These are phyloP conservation scores for Discostella stelligera DNA, from an alignment of 352 stramenopile species.

Conservation along the genomic window DNA sequence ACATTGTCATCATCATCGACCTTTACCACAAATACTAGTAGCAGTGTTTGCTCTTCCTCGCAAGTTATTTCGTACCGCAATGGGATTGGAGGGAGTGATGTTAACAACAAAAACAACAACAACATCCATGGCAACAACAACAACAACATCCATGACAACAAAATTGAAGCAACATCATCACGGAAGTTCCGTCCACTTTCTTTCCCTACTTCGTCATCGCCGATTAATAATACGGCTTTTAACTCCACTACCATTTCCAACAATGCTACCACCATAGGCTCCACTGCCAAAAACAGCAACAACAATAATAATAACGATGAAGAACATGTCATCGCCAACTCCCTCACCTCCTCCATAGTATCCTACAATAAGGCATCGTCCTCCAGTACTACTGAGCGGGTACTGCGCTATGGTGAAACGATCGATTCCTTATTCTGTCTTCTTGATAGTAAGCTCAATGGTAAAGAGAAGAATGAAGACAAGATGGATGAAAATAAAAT, in stretches of 20 bases:
- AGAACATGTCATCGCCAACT: neutral
- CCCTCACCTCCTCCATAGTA: neutral
- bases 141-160: too few relatives aligned
- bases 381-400: slow-evolving; percentile 7
- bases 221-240: too few relatives aligned
- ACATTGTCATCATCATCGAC: neutral
- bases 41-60: too few relatives aligned
- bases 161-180: too few relatives aligned
- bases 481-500: neutral
- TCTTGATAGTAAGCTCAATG: neutral
- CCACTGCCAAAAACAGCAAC: neutral
- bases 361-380: neutral
- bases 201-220: too few relatives aligned
- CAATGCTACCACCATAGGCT: neutral
- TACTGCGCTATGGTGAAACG: slow-evolving; percentile 67
- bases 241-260: neutral
- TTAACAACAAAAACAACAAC: too few relatives aligned
- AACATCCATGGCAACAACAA: too few relatives aligned
- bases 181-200: too few relatives aligned
- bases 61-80: too few relatives aligned
- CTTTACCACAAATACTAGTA: neutral
- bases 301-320: neutral
- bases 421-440: slow-evolving; percentile 69
- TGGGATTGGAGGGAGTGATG: too few relatives aligned
- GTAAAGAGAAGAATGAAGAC: neutral